phyloP scores from a whole-genome alignment of 495 filamentous ascomycete species.

The Pseudevernia furfuracea region DNA sequence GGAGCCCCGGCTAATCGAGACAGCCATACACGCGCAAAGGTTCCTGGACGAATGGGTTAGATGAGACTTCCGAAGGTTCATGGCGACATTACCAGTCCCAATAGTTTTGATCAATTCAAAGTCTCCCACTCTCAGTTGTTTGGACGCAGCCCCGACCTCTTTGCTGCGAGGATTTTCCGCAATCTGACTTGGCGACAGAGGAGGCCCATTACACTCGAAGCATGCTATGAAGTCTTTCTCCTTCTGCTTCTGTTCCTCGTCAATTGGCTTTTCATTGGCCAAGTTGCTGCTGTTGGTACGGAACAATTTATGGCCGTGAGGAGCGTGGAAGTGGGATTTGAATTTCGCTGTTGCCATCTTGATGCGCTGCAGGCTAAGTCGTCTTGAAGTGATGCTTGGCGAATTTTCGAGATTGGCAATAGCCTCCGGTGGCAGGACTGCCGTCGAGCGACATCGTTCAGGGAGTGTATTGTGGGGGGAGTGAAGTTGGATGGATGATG shows the following conservation, averaged over 20 bases:
- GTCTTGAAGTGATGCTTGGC: conserved; percentile 20
- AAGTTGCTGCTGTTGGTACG: conserved; percentile 20
- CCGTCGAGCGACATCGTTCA: conserved; percentile 16
- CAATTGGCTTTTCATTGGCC: conserved; percentile 32
- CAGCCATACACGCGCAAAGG: conserved; percentile 92
- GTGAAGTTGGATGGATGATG: conserved; percentile 10
- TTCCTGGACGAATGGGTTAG: conserved; percentile 50
- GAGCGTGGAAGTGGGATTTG: conserved; percentile 23
- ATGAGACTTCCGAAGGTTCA: conserved; percentile 7
- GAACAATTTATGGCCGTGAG: conserved; percentile 26
- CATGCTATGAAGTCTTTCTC: conserved; percentile 37
- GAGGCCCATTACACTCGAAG: conserved; percentile 45
- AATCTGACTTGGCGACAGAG: conserved; percentile 47
- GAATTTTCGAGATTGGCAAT: conserved; percentile 23
- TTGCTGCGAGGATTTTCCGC: conserved; percentile 48
- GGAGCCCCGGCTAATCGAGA: conserved; percentile 54
- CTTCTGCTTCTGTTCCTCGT: conserved; percentile 33
- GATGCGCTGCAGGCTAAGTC: conserved; percentile 22
- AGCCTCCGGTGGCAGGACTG: conserved; percentile 21
- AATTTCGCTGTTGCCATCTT: conserved; percentile 27
- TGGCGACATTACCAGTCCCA: conserved; percentile 60
- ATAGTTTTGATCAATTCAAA: conserved; percentile 83
- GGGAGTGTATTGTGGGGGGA: background rate
- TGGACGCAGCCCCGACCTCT: conserved; percentile 49
- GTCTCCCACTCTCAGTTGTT: conserved; percentile 55